Conservation (phyloP, 2,329 filamentous ascomycete genomes). For the Monosporascus sp. region DNA sequence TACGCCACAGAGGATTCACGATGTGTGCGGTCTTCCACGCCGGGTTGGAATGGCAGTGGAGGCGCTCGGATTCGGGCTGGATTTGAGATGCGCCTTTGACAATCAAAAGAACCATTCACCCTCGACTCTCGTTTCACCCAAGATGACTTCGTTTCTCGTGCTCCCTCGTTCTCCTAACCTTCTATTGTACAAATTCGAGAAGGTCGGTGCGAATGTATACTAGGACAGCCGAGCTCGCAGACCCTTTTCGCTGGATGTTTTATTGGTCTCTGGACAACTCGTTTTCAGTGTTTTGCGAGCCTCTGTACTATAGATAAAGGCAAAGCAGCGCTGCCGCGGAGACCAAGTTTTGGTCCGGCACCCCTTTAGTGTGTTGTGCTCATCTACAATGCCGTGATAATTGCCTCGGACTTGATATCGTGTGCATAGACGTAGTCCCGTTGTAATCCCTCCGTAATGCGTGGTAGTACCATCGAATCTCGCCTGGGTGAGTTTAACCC, state of each 20-base stretch:
- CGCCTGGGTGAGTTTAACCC: too few species aligned
- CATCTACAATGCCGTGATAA: neutral
- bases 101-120: conserved; percentile 5
- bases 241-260: conserved; percentile 23
- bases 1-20: conserved; percentile 29
- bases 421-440: neutral
- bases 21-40: conserved; percentile 30
- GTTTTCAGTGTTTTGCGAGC: conserved; percentile 8
- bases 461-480: too few species aligned
- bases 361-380: neutral
- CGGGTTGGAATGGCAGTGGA: conserved; percentile 14
- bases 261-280: conserved; percentile 23
- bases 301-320: conserved; percentile 17
- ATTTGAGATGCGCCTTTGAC: conserved; percentile 3
- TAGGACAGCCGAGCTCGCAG: neutral
- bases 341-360: conserved; percentile 28
- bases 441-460: too few species aligned
- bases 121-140: conserved; percentile 7
- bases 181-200: conserved; percentile 19
- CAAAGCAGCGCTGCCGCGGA: conserved; percentile 18
- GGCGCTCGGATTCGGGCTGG: conserved; percentile 8
- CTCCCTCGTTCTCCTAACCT: conserved; percentile 6
- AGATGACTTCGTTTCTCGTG: conserved; percentile 18
- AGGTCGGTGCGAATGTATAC: conserved; percentile 1
- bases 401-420: neutral